These are phyloP conservation scores for Cutaneotrichosporon mucoides DNA, from an alignment of 1,284 basidiomycete genomes.

Conservation along the genomic window DNA sequence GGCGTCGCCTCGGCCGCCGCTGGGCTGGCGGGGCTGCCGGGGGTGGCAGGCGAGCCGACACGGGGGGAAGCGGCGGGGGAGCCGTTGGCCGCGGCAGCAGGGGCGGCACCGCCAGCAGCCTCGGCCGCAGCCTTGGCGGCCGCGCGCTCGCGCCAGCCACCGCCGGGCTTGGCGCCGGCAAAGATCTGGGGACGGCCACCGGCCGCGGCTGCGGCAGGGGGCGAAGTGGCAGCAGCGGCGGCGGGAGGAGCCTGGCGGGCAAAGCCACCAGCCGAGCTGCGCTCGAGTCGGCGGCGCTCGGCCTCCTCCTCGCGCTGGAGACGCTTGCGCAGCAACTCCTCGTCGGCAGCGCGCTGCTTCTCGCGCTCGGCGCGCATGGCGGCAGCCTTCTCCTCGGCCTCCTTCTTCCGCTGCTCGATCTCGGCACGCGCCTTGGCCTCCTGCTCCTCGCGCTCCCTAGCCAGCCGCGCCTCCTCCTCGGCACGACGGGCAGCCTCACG, in stretches of 20 bases:
- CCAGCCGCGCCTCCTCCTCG: conserved; percentile 51
- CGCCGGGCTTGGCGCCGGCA: conserved; percentile 22
- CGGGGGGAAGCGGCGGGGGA: conserved; percentile 5
- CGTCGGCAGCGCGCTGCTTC: conserved; percentile 60
- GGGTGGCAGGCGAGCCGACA: background rate
- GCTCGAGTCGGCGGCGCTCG: conserved; percentile 53
- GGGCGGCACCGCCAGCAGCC: conserved; percentile 19
- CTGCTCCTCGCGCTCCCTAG: conserved; percentile 33
- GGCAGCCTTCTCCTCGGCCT: conserved; percentile 31
- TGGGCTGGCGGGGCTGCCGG: background rate
- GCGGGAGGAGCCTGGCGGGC: conserved; percentile 24
- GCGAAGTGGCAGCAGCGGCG: conserved; percentile 23
- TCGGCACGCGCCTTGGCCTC: conserved; percentile 37
- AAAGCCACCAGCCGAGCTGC: conserved; percentile 25
- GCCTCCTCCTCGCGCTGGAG: conserved; percentile 78
- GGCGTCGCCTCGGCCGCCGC: background rate
- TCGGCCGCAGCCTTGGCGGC: conserved; percentile 13
- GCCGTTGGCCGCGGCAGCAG: conserved; percentile 2
- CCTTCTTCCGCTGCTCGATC: conserved; percentile 55
- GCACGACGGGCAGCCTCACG: conserved; percentile 51
- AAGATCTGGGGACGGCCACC: conserved; percentile 14
- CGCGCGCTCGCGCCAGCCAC: conserved; percentile 38
- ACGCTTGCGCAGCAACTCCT: conserved; percentile 60
- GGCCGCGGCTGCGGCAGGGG: conserved; percentile 30
- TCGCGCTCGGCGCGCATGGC: conserved; percentile 54